Evolutionary conservation across 495 filamentous ascomycete genomes (phyloP), one percentile per base, ranked within the genome.

Genomic region (Letharia columbiana): DNA sequence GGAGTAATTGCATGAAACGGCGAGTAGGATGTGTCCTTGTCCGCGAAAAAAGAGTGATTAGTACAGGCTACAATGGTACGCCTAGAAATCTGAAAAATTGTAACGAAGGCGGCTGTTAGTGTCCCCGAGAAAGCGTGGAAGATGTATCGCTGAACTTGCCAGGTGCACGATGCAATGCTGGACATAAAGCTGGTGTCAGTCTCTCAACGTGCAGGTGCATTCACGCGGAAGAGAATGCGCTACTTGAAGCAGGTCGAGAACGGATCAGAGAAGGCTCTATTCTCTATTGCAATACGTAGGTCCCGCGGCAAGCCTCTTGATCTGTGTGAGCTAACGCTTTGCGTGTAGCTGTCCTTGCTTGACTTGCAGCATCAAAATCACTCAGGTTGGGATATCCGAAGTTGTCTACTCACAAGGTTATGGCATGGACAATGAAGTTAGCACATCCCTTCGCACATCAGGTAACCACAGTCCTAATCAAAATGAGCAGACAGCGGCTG

Each of bases 281-380:
- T 63, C 79, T 98, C 40, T 98, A 98, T 73, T 97, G 94, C 72
- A 90, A 98, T 74, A 98, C 94, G 74, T 86, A 73, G 80, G 59
- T 35, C 44, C 44, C 61, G 2, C 10, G 23, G 50, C 40, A 47
- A 15, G 50, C 61, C 31, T 63, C 17, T n/a, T 49, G n/a, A 20
- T n/a, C 28, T 57, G 28, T 4, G 15, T n/a, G 18, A 11, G 57
- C 57, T 62, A 39, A 66, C 15, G 42, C 61, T 18, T 42, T 31
- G 40, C 5, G 62, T 42, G 37, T 66, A 87, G 84, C 23, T 98
- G 94, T 71, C 94, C 94, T 17, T 98, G 94, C 71, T 81, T 98
- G 79, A 98, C 94, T n/a, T 98, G 94, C 74, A 93, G 89, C 68
- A 92, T 98, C 77, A 98, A 98, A 75, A 97, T 98, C 71, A 86